Percentiles rank a stretch among this genome's conserved stretches.
Conservation (phyloP, 306 rosid species). For the Pyrus communis region DNA sequence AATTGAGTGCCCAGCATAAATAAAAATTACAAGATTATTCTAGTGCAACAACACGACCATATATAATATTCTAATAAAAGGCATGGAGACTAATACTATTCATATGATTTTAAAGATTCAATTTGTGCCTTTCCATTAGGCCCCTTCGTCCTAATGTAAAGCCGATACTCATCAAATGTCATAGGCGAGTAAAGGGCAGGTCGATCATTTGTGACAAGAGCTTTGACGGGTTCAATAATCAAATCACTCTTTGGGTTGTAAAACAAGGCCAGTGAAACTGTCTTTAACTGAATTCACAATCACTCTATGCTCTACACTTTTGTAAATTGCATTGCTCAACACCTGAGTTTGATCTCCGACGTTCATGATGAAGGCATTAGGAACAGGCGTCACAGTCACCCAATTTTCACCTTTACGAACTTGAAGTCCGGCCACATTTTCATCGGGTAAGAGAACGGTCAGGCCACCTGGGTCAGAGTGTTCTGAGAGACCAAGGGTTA, state of each 20-base stretch:
- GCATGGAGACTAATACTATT: not conserved
- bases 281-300: slow-evolving; percentile 69
- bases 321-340: slow-evolving; percentile 78
- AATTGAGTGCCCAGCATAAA: too few species aligned
- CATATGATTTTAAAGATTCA: slow-evolving; percentile 41
- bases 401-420: slow-evolving; percentile 41
- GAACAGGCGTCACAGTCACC: slow-evolving; percentile 68
- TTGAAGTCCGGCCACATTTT: slow-evolving; percentile 79
- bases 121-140: slow-evolving; percentile 70
- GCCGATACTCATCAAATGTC: slow-evolving; percentile 82
- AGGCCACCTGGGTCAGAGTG: slow-evolving; percentile 96
- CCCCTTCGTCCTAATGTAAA: slow-evolving; percentile 64
- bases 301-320: slow-evolving; percentile 88
- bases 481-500: slow-evolving; percentile 79
- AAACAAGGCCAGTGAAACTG: slow-evolving; percentile 75
- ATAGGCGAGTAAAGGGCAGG: slow-evolving; percentile 67
- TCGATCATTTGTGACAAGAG: slow-evolving; percentile 52
- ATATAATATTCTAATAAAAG: not conserved
- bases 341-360: slow-evolving; percentile 91
- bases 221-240: slow-evolving; percentile 52
- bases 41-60: not conserved
- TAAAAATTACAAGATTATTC: not conserved
- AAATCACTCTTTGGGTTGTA: slow-evolving; percentile 75
- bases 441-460: slow-evolving; percentile 80
- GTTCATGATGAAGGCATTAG: slow-evolving; percentile 73